A percentile compares a stretch with the other conserved stretches of the same genome.
These are phyloP conservation scores for Ogataea hybrid DNA, from an alignment of 1,139 yeast genomes.

Conservation along the genomic window DNA sequence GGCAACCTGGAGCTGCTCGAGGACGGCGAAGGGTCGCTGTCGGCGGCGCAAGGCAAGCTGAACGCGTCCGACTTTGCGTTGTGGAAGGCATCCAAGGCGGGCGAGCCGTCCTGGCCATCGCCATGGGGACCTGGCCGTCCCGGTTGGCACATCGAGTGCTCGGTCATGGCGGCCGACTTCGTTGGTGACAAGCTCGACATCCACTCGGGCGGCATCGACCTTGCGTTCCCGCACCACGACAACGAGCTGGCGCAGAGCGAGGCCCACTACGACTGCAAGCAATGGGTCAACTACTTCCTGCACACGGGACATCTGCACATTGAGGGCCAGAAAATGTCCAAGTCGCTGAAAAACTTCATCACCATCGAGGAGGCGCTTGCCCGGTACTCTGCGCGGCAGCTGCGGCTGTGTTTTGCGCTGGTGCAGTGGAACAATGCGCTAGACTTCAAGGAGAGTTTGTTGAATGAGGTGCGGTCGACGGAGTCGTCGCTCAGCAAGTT, in stretches of 20 bases:
- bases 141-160: slow-evolving; percentile 99
- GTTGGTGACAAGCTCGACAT: slow-evolving; percentile 85
- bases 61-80: slow-evolving; percentile 88
- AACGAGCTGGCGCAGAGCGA: slow-evolving; percentile 97
- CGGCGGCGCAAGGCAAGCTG: slow-evolving; percentile 56
- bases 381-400: slow-evolving; percentile 70
- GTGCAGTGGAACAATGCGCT: slow-evolving; percentile 91
- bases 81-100: slow-evolving; percentile 96
- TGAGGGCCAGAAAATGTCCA: slow-evolving; percentile 98
- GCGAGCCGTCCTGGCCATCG: slow-evolving; percentile 95
- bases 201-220: slow-evolving; percentile 95
- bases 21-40: slow-evolving; percentile 94
- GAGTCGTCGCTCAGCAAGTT: slow-evolving; percentile 78
- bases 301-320: slow-evolving; percentile 98
- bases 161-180: slow-evolving; percentile 95
- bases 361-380: slow-evolving; percentile 88
- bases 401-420: slow-evolving; percentile 85
- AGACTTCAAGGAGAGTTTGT: slow-evolving; percentile 82
- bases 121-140: slow-evolving; percentile 99
- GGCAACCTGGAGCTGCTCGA: slow-evolving; percentile 82
- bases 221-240: slow-evolving; percentile 99
- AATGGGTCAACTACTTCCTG: slow-evolving; percentile 95
- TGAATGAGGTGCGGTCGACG: slow-evolving; percentile 70
- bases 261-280: slow-evolving; percentile 83
- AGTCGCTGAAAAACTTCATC: slow-evolving; percentile 89